Base-by-base conservation (phyloP, 2,329 filamentous ascomycete genomes). In the Fusarium sp. region DNA sequence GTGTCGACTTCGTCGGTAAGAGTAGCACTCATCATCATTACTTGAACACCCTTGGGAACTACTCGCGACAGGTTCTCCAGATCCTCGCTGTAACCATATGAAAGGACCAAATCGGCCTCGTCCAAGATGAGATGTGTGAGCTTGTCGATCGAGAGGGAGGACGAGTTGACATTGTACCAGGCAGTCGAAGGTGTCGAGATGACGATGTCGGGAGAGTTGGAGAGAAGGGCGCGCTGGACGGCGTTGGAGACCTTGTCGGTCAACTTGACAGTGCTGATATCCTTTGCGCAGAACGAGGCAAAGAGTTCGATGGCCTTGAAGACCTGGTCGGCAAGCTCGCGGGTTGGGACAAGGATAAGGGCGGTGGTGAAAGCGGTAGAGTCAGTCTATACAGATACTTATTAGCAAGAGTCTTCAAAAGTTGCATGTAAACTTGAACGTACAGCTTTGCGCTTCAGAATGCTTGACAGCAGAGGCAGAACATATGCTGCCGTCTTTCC, bases 401-500 rank as follows among this genome's bases (percentile, higher is more conserved):
- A 56, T 71, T 51, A 71, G 65, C 28, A 48, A 49, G 48, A 51
- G 10, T 14, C 41, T 33, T 24, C 11, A 7, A 43, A 51, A 7
- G 17, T 43, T 19, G 10, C 6, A 39, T 28, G 24, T 40, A 7
- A 14, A 17, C 7, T 20, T 33, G 30, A 14, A 68, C 81, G 19
- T 78, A 90, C 88, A 72, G 86, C 80, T 80, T 97, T 97, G 70
- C 88, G 88, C 76, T 91, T 92, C 56, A 99, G 82, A 65, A 97
- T 92, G 35, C 88, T 87, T 71, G 97, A 92, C 17, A 99, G 81
- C n/a, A 97, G 86, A 2, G 96, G 96, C 41, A 99, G 85, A 8
- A 97, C 83, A 77, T 98, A 98, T 49, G 96, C 95, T n/a, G 93
- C 93, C 13, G 96, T 99, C 84, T 99, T 99, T 71, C 96, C 96